Evolutionary conservation across 2,329 filamentous ascomycete genomes (phyloP).

Genomic region (Aspergillus versicolor): DNA sequence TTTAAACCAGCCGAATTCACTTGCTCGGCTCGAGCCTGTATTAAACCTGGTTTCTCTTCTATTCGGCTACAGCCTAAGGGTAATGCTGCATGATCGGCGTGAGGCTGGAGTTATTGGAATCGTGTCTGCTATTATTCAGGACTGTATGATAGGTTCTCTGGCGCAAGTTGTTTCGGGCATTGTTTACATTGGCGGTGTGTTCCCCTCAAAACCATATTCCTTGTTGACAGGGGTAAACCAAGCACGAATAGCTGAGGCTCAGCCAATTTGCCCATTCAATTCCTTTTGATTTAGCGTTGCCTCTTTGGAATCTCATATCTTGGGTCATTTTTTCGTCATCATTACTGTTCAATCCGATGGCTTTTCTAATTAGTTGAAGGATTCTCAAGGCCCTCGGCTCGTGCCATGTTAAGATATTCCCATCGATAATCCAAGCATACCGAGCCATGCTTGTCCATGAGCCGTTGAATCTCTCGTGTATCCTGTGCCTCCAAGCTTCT

Average conservation of each 20-base stretch:
- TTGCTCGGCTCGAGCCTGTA: not conserved
- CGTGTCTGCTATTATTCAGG: not conserved
- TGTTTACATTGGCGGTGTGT: not conserved
- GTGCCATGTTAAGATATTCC: slow-evolving; percentile 36
- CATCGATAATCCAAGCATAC: slow-evolving; percentile 34
- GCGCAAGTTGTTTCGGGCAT: not conserved
- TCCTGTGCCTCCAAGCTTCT: slow-evolving; percentile 34
- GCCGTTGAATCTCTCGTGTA: slow-evolving; percentile 31
- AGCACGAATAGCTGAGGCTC: not conserved
- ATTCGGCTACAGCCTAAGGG: not conserved
- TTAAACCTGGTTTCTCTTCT: not conserved
- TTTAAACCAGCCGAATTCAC: not conserved
- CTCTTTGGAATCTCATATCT: not conserved
- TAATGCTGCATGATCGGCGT: slow-evolving; percentile 16
- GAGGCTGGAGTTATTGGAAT: slow-evolving; percentile 10
- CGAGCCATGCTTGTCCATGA: slow-evolving; percentile 47
- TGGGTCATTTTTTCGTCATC: not conserved
- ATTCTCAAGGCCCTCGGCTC: slow-evolving; percentile 19
- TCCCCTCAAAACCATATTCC: not conserved
- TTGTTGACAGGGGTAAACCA: not conserved
- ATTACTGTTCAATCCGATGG: slow-evolving; percentile 4
- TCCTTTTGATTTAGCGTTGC: not conserved
- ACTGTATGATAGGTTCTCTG: slow-evolving; percentile 11
- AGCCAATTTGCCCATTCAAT: not conserved
- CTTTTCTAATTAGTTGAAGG: slow-evolving; percentile 1